Base-by-base conservation (phyloP, 2,329 filamentous ascomycete genomes). In the Colletotrichum sp. region DNA sequence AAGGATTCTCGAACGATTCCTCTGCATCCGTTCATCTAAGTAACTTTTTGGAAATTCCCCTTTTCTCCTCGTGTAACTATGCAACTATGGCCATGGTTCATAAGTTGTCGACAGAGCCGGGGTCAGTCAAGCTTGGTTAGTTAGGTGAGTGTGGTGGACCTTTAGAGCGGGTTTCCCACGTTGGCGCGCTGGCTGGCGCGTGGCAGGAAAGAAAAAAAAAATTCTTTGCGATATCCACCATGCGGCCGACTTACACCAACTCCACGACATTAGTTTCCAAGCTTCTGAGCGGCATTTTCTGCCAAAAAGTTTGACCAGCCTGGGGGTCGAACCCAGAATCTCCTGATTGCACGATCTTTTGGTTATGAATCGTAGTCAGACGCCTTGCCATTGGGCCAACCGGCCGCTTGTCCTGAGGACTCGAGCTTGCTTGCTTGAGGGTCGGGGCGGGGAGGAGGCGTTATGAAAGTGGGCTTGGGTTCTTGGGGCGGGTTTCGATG, bases 381-480 rank as follows among this genome's bases (percentile, higher is more conserved):
- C 84, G 84, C 83, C 83, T 84, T 85, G 83, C 80, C 83, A 85
- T 83, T 83, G 81, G 82, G 81, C 82, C 82, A 85, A 75, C 73
- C 73, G 73, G 73, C 73, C 73, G 36, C 28, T 58, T 4, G 18
- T 21, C 38, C 9, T 7, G 24, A 18, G 21, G 24, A 36, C 4
- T 14, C 13, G 6, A 38, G 24, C 38, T 69, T 55, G 63, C 14
- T 43, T 48, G n/a, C 43, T 48, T 58, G 21, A 2, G 1, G 2
- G 1, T 13, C 6, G 12, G 3, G 7, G 8, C 14, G n/a, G 30
- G 59, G 30, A 63, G 21, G 13, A 14, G 16, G 30, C 13, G 1
- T n/a, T 63, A 63, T 63, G 32, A 63, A 63, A 21, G 30, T 63
- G 59, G 59, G 59, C n/a, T 59, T 12, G 56, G 56, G 26, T 0